Evolutionary conservation across 148 eudicot genomes (phyloP), one percentile per base, ranked within the genome.

Genomic region (Beta vulgaris): DNA sequence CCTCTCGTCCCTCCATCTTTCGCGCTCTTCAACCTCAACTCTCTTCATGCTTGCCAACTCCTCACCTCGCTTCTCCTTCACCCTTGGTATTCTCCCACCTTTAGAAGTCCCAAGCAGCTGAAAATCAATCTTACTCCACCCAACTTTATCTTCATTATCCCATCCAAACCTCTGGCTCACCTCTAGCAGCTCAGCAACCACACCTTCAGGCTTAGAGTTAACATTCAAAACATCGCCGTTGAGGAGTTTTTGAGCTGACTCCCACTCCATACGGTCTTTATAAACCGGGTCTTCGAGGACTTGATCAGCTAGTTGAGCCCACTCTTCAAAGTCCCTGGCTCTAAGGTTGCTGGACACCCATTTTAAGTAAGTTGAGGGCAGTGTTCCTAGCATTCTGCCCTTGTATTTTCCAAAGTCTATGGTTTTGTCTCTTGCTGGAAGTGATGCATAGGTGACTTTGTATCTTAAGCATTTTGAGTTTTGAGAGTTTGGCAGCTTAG

Each of bases 181-280:
- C 46, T 87, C 94, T 28, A 83, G 48, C 83, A 91, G 40, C 44
- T 87, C 91, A 55, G 86, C 73, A 35, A 83, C 89, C 0, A 77
- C 62, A 68, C 77, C 77, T 1, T 58, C 61, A 3, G 72, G 60
- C 55, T 39, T 37, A 1, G 72, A 39, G 1, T 59, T 29, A 7
- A 69, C 36, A 23, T 31, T 21, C 23, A 43, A 36, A 5, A 43
- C 71, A 73, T 89, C 81, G 11, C 94, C 94, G 39, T 72, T 82
- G 13, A 91, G 79, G 23, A 84, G 54, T 29, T 73, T 85, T 69
- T 93, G 84, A 0, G 90, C 98, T 21, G 67, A 79, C 78, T 93
- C 97, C 98, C 98, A 93, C 82, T 93, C 98, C 12, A 88, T 69
- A 3, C 98, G 82, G 78, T 93, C 98, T 2, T 74, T 81, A 73